Percentiles rank a stretch among this genome's conserved stretches.
Evolutionary conservation across 2,329 filamentous ascomycete species (phyloP).

Genomic region (Ophiostoma pallidulum): DNA sequence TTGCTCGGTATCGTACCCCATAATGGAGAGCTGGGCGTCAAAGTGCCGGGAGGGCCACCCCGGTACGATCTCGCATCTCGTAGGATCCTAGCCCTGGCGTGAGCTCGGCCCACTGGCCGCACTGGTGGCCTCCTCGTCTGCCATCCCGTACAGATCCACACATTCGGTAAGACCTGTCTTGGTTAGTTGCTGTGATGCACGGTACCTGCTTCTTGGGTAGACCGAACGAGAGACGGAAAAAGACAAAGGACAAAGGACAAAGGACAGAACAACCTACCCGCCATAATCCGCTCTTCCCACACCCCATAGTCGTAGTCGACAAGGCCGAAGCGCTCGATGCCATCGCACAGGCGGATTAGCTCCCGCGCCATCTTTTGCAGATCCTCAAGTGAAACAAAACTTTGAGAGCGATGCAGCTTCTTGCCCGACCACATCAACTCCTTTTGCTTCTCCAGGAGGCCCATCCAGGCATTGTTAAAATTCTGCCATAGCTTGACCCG

Average conservation of each 20-base stretch:
- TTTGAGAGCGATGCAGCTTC: conserved; percentile 47
- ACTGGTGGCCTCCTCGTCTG: conserved; percentile 27
- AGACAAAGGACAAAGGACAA: no score
- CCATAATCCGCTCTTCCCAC: conserved; percentile 86
- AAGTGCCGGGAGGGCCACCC: no score
- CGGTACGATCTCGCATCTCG: no score
- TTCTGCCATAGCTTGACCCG: conserved; percentile 84
- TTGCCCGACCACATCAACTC: conserved; percentile 57
- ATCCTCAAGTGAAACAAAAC: conserved; percentile 56
- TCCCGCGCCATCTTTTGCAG: conserved; percentile 76
- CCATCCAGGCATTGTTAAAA: conserved; percentile 89
- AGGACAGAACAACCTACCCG: conserved; percentile 49
- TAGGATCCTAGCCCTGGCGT: not conserved
- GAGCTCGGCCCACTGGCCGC: conserved; percentile 13
- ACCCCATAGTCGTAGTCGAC: conserved; percentile 97
- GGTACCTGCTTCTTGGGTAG: not conserved
- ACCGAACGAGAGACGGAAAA: no score
- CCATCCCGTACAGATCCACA: conserved; percentile 36
- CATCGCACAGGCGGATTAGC: conserved; percentile 72
- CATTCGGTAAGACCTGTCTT: conserved; percentile 27
- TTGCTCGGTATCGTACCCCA: no score
- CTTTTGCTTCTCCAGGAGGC: conserved; percentile 73
- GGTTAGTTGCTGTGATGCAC: not conserved
- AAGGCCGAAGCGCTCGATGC: conserved; percentile 80
- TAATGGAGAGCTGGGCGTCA: no score